phyloP scores from a whole-genome alignment of 2,329 filamentous ascomycete genomes.

The Akanthomyces lecanii region DNA sequence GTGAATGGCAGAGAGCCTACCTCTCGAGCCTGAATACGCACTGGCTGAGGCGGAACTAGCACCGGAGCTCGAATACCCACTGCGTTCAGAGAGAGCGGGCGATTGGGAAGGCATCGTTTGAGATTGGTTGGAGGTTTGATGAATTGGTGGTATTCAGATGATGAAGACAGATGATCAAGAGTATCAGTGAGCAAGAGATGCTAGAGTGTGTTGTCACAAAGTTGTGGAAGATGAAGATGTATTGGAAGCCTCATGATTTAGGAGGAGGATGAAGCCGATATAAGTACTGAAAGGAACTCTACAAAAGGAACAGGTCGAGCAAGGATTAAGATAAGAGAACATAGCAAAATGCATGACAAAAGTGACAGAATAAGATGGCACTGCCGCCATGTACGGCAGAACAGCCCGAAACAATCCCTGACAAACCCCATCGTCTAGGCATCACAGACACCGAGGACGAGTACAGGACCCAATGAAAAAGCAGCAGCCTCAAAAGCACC shows the following conservation, averaged over 20 bases:
- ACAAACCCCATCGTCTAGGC: not conserved
- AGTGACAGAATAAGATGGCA: not conserved
- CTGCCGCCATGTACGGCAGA: not conserved
- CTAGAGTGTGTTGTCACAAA: not conserved
- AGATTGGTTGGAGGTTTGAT: not conserved
- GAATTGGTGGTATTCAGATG: not conserved
- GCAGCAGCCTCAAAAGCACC: not conserved
- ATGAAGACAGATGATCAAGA: not conserved
- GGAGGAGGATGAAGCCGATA: not conserved
- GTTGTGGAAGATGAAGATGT: not conserved
- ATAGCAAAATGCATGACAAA: not conserved
- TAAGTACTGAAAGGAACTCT: not conserved
- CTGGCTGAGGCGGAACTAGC: not conserved
- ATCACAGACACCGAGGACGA: not conserved
- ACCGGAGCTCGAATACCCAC: not conserved
- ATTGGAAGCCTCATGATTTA: not conserved
- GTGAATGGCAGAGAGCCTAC: not conserved
- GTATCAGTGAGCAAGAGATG: not conserved
- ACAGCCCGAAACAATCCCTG: not conserved
- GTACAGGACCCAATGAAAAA: not conserved
- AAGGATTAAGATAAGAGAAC: not conserved
- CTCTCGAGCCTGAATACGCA: not conserved
- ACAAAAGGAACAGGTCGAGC: not conserved
- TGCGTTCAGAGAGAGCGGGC: not conserved
- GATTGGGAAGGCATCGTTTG: not conserved